Conservation (phyloP, 805 yeast species). For the Candida arabinofermentans region DNA sequence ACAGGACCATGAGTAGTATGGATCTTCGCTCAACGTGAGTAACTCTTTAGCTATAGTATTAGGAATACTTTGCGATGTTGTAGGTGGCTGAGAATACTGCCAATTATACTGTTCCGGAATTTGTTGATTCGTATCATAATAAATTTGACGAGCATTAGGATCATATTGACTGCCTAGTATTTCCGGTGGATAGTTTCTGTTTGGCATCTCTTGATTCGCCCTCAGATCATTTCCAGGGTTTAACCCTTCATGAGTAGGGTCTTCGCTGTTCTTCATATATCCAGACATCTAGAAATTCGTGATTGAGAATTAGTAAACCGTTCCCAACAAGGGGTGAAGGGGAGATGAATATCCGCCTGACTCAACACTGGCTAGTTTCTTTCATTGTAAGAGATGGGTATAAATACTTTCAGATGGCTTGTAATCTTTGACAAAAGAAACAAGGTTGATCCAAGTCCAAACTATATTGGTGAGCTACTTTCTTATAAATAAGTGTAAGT, state of each 20-base stretch:
- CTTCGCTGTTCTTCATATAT: not conserved
- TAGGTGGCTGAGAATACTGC: not conserved
- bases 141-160: not conserved
- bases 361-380: too few relatives aligned
- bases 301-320: too few relatives aligned
- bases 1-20: conserved; percentile 56
- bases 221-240: not conserved
- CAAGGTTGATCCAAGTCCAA: too few relatives aligned
- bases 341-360: too few relatives aligned
- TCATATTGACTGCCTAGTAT: not conserved
- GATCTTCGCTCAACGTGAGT: conserved; percentile 28
- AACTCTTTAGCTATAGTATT: not conserved
- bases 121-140: not conserved
- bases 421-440: too few relatives aligned
- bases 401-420: too few relatives aligned
- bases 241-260: not conserved
- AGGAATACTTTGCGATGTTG: not conserved
- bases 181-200: not conserved
- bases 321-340: too few relatives aligned
- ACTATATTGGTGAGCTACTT: too few relatives aligned
- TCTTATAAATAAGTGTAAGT: too few relatives aligned
- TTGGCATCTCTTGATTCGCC: not conserved
- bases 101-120: too few relatives aligned
- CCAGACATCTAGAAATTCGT: too few relatives aligned
- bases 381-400: too few relatives aligned